Evolutionary conservation across 192 early-diverging fungal species (phyloP), one percentile per base, ranked within the genome.

Genomic region (Dispira simplex): DNA sequence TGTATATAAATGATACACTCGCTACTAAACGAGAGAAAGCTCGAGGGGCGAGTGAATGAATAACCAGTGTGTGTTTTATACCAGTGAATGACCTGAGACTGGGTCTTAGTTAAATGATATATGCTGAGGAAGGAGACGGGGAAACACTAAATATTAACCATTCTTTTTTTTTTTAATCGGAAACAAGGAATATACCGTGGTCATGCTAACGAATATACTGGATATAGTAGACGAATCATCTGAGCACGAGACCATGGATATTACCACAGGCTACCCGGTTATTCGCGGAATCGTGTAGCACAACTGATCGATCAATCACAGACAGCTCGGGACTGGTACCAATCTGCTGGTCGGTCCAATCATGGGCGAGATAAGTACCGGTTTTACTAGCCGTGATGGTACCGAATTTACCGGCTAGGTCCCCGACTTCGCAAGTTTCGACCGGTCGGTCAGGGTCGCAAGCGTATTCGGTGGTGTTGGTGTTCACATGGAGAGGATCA

Each of bases 191-290:
- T 39, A 39, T 39, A 6, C 32, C 6, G 6, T 39, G 32, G 32
- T 39, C 32, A 39, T 1, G 32, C 6, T 39, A 39, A 39, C 3
- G 32, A 39, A 39, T 39, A 39, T 4, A 39, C 32, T 39, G 32
- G 32, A 39, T 39, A 39, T 6, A 39, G 32, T 39, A 39, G 32
- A 39, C 32, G 6, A 47, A n/a, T 39, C 68, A 10, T 6, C 0
- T 25, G 8, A 8, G 43, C 16, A 27, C 46, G 23, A 26, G 6
- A 44, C 11, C 20, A 43, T n/a, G 63, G 63, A 63, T 23, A 5
- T 63, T 46, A n/a, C 44, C 63, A 43, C 46, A 39, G 16, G 58
- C 58, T 60, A 51, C 48, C 18, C 48, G 48, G 48, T 1, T 23
- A 23, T 23, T 23, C 9, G 16, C 21, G 18, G 16, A 16, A 23